Evolutionary conservation across 805 yeast genomes (phyloP), one percentile per base, ranked within the genome.

Genomic region (Yarrowia phangngaensis): DNA sequence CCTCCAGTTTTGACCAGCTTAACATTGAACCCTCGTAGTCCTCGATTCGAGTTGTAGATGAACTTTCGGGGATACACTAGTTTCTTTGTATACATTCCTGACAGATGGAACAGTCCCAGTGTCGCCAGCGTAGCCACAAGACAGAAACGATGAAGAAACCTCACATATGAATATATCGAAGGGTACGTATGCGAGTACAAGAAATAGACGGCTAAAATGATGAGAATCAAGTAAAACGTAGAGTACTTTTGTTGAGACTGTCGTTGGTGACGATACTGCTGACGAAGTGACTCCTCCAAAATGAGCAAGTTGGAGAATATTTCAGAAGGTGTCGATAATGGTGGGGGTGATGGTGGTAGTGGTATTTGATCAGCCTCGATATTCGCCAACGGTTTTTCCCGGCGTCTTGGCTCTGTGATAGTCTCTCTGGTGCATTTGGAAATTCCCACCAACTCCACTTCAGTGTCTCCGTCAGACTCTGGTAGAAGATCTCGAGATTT

Each of bases 81-180:
- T 0, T 95, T 86, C 53, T 92, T 76, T 51, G 76, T 77, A 64
- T 90, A 92, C 66, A 88, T 92, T 1, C 98, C 98, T 17, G 95
- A 82, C 26, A 90, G 65, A 59, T 84, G 88, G 65, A 86, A 90
- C 32, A 90, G 69, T 19, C 79, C 72, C 50, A 88, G 66, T 0
- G 95, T 84, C 14, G 89, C 78, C 20, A 75, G 56, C 13, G 82
- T 68, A 3, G 84, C 73, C 11, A 78, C 60, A 40, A 85, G 78
- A 60, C 79, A 67, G 15, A 73, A 59, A 22, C 60, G 57, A 51
- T 67, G 63, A 15, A 66, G 30, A 11, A 66, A 57, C 13, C 65
- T 54, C 29, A 60, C 60, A 34, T 58, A 59, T 16, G 62, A 62
- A 46, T 65, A 64, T 5, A 67, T 51, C 0, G 72, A 67, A 4